Evolutionary conservation across 176 grass and related monocot genomes (phyloP), one percentile per base, ranked within the genome.

Genomic region (Chrysopogon serrulatus): DNA sequence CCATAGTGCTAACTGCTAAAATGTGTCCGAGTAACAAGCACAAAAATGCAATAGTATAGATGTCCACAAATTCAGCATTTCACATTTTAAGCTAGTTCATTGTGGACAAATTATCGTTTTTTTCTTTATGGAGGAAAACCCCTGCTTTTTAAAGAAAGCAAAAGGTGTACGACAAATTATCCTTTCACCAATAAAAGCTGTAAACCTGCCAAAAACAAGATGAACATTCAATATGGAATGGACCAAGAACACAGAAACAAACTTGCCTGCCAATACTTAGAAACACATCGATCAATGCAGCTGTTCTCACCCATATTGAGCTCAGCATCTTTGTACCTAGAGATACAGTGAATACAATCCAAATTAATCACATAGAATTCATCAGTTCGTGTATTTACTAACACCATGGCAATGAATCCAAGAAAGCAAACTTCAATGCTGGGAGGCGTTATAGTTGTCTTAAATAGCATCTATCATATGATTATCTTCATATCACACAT

Each of bases 231-330:
- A 69, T 8, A 72, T 59, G 10, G 56, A 65, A 21, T 49, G 42
- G 4, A 32, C 3, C 13, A 41, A 66, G 19, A 6, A 71, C 43
- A 40, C 6, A 56, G n/a, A 84, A 57, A 30, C 23, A 47, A 87
- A 90, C 80, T 87, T 87, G 77, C 91, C 93, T 98, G 91, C 89
- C 93, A 98, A 81, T 98, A 98, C 82, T 95, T 98, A 15, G 96
- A 86, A 37, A 95, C 91, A 81, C 96, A 98, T 35, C 93, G 87
- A 75, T 98, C 96, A 17, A 98, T 95, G 83, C 96, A 98, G 90
- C 93, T 98, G 59, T 93, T 98, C 88, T 98, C 96, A 70, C 91
- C 96, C 91, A 98, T 93, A 66, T 98, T 95, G 76, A 98, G 87
- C 86, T 98, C 96, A 79, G 89, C 79, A 83, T 98, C 96, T 84